phyloP scores from a whole-genome alignment of 257 asterid genomes.

The Mentha longifolia region DNA sequence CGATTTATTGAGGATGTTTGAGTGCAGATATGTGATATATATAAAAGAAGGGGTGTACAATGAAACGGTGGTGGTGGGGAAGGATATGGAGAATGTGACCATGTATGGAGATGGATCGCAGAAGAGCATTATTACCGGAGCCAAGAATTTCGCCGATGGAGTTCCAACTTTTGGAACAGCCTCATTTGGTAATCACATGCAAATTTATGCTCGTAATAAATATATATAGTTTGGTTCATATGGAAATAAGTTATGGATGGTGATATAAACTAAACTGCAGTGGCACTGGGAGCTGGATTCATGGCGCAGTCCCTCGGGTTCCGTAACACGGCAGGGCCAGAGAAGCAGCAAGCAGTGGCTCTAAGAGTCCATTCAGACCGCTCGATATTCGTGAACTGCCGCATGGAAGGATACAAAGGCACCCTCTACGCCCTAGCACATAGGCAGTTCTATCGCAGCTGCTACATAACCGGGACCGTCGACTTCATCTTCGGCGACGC shows the following conservation, averaged over 20 bases:
- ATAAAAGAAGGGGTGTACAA: conserved; percentile 76
- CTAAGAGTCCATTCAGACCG: conserved; percentile 78
- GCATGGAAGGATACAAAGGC: conserved; percentile 82
- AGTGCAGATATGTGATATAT: conserved; percentile 69
- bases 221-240: too few relatives aligned
- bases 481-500: conserved; percentile 89
- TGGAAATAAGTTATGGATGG: too few relatives aligned
- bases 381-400: conserved; percentile 65
- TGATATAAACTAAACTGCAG: conserved; percentile 38
- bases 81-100: conserved; percentile 72
- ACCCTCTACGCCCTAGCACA: conserved; percentile 67
- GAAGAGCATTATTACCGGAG: conserved; percentile 75
- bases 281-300: conserved; percentile 72
- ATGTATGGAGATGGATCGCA: conserved; percentile 92
- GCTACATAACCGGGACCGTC: conserved; percentile 71
- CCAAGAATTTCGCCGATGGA: conserved; percentile 76
- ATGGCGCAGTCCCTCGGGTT: conserved; percentile 82
- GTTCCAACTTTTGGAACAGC: conserved; percentile 79
- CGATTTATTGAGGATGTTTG: not conserved
- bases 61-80: conserved; percentile 66
- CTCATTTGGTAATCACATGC: conserved; percentile 59
- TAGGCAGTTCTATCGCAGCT: conserved; percentile 77
- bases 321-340: conserved; percentile 88
- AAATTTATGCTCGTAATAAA: too few relatives aligned
- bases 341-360: conserved; percentile 92